Conservation (phyloP, 345 rosid genomes). For the Eucalyptus regnans region DNA sequence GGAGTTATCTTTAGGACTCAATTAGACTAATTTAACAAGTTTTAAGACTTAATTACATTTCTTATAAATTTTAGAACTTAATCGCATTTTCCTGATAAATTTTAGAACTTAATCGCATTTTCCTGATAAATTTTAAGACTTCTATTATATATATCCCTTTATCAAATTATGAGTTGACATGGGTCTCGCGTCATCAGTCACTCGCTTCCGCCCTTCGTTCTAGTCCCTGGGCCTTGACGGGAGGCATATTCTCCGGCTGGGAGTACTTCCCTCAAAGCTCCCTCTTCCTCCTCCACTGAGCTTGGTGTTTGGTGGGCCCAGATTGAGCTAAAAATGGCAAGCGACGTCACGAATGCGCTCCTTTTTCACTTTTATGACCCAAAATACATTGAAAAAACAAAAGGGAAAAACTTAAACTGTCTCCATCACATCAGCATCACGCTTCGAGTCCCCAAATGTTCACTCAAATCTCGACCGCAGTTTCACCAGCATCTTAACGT, state of each 20-base stretch:
- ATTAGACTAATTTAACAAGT: accelerated
- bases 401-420: background rate
- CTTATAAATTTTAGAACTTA: too few species aligned
- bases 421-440: background rate
- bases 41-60: accelerated
- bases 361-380: background rate
- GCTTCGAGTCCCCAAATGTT: background rate
- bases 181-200: background rate
- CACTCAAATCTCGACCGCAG: background rate
- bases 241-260: background rate
- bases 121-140: accelerated
- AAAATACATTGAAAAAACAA: background rate
- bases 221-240: background rate
- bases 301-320: background rate
- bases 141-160: background rate
- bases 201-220: background rate
- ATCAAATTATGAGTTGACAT: background rate
- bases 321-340: background rate
- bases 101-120: too few species aligned
- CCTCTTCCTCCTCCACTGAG: background rate
- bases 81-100: accelerated
- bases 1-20: too few species aligned
- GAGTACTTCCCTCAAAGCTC: background rate
- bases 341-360: background rate
- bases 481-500: background rate